Evolutionary conservation across 768 basidiomycete species (phyloP).

Genomic region (Inosperma sp.): DNA sequence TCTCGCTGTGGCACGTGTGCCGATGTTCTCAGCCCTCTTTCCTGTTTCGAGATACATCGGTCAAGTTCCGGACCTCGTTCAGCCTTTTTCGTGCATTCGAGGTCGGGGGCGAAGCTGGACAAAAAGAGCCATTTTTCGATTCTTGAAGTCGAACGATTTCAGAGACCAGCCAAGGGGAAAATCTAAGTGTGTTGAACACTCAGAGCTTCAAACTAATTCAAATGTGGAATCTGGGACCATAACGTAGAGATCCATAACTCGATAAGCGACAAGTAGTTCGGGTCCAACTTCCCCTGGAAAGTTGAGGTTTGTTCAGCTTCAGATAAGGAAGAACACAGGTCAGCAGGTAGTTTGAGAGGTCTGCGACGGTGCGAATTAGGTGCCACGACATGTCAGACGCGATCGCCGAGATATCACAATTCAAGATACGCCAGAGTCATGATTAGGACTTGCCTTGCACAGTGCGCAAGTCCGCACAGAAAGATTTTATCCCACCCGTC

Average conservation of each 20-base stretch:
- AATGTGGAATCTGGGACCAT: neutral
- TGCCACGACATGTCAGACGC: neutral
- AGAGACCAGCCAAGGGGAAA: neutral
- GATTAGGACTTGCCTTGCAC: no score
- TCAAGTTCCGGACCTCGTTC: no score
- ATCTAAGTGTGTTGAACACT: no score
- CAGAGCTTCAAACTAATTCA: neutral
- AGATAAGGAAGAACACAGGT: no score
- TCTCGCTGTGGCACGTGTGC: no score
- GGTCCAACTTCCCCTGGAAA: neutral
- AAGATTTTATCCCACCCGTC: no score
- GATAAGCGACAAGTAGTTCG: neutral
- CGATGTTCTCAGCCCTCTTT: no score
- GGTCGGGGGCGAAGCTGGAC: slow-evolving; percentile 3
- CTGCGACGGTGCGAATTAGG: neutral
- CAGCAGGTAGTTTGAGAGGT: no score
- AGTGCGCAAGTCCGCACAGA: no score
- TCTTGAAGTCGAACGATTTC: slow-evolving; percentile 2
- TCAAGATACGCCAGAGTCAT: slow-evolving; percentile 1
- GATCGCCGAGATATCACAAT: slow-evolving; percentile 4
- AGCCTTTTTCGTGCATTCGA: no score
- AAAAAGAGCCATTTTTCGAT: slow-evolving; percentile 2
- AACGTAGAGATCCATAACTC: neutral
- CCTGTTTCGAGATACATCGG: no score
- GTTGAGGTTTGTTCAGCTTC: neutral